Evolutionary conservation across 1,284 basidiomycete species (phyloP).

Genomic region (Pholiota adiposa): DNA sequence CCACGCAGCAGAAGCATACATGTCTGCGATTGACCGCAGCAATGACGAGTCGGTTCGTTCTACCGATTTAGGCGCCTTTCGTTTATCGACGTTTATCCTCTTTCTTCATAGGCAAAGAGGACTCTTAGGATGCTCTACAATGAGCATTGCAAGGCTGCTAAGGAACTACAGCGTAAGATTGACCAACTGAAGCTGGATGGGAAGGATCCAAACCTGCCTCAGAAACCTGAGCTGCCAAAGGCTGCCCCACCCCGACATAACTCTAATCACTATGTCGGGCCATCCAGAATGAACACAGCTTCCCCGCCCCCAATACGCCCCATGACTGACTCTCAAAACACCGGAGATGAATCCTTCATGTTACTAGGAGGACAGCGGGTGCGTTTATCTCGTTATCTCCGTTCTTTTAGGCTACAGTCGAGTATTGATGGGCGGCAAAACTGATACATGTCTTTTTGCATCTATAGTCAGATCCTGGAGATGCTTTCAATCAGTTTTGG

Average conservation of each 20-base stretch:
- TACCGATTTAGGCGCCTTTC: slow-evolving; percentile 6
- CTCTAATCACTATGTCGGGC: slow-evolving; percentile 29
- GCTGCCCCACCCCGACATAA: slow-evolving; percentile 28
- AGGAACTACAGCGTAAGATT: slow-evolving; percentile 72
- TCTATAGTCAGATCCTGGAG: slow-evolving; percentile 69
- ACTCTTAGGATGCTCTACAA: slow-evolving; percentile 74
- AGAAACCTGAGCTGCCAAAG: slow-evolving; percentile 45
- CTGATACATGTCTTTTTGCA: neutral
- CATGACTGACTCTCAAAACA: slow-evolving; percentile 71
- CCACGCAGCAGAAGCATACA: slow-evolving; percentile 75
- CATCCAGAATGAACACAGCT: slow-evolving; percentile 33
- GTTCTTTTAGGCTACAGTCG: neutral
- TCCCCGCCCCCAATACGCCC: slow-evolving; percentile 52
- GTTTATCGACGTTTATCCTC: neutral
- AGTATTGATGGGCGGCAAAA: neutral
- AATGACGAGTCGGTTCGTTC: slow-evolving; percentile 68
- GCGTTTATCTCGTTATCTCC: slow-evolving; percentile 36
- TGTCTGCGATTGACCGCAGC: slow-evolving; percentile 69
- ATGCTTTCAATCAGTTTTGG: slow-evolving; percentile 87
- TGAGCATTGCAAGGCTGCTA: slow-evolving; percentile 68
- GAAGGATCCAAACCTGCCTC: slow-evolving; percentile 69
- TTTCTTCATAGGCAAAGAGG: slow-evolving; percentile 61
- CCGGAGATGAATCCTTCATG: slow-evolving; percentile 86
- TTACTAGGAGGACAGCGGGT: slow-evolving; percentile 69
- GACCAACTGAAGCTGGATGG: slow-evolving; percentile 72